Conservation (phyloP, 2,329 filamentous ascomycete species). For the Polytolypa hystricis region DNA sequence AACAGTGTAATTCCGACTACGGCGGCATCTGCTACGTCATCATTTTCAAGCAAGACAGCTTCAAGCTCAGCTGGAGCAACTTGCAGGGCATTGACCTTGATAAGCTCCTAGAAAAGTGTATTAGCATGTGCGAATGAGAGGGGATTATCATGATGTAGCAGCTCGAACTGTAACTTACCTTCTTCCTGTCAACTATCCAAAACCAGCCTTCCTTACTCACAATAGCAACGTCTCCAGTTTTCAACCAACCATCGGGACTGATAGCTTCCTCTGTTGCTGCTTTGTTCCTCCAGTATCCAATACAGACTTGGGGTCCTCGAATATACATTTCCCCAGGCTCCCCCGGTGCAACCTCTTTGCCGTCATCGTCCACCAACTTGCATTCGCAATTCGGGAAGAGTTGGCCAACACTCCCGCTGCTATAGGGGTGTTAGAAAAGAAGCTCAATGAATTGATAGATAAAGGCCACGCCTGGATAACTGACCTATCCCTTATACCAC, state of each 20-base stretch:
- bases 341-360: conserved; percentile 38
- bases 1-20: conserved; percentile 51
- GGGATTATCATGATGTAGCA: neutral
- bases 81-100: conserved; percentile 60
- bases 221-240: conserved; percentile 75
- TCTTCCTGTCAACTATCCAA: conserved; percentile 73
- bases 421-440: neutral
- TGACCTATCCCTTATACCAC: conserved; percentile 26
- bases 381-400: conserved; percentile 44
- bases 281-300: conserved; percentile 50
- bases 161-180: no score
- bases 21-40: conserved; percentile 46
- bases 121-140: neutral
- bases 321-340: conserved; percentile 58
- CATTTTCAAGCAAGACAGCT: conserved; percentile 39
- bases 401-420: conserved; percentile 40
- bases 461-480: no score
- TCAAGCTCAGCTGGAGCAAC: conserved; percentile 58
- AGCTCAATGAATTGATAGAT: neutral
- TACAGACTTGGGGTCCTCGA: conserved; percentile 52
- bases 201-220: conserved; percentile 66
- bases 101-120: conserved; percentile 53
- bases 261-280: conserved; percentile 46
- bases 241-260: conserved; percentile 66
- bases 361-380: conserved; percentile 44